Evolutionary conservation across 73 alveolate genomes (phyloP).

Genomic region (Blepharisma stoltei): DNA sequence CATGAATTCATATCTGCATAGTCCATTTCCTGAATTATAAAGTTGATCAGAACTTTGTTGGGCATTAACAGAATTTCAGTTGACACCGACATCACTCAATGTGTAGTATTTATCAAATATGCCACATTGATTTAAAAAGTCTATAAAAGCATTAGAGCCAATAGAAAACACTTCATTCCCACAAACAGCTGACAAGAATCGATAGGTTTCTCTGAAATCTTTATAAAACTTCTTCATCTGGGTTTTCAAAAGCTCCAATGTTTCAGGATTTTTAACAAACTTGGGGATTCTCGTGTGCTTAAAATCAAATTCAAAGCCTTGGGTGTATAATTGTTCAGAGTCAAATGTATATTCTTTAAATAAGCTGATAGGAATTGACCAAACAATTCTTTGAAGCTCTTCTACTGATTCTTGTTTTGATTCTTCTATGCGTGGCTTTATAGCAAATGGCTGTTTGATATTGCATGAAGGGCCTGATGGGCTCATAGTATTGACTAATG

Average conservation of each 20-base stretch:
- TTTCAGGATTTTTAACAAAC: conserved; percentile 38
- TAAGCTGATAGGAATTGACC: conserved; percentile 35
- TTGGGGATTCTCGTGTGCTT: conserved; percentile 50
- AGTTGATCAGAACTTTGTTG: conserved; percentile 19
- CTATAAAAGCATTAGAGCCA: conserved; percentile 32
- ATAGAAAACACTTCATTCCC: conserved; percentile 45
- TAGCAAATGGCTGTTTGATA: conserved; percentile 18
- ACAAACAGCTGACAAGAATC: conserved; percentile 53
- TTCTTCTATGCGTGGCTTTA: conserved; percentile 34
- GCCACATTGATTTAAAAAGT: conserved; percentile 38
- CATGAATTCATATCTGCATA: conserved; percentile 67
- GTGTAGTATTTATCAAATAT: conserved; percentile 18
- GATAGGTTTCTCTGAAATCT: conserved; percentile 37
- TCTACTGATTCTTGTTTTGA: conserved; percentile 5
- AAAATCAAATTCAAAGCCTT: conserved; percentile 80
- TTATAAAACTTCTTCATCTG: conserved; percentile 39
- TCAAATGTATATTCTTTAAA: conserved; percentile 50
- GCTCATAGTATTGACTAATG: conserved; percentile 15
- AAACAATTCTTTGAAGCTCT: conserved; percentile 38
- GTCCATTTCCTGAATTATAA: conserved; percentile 55
- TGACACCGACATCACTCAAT: conserved; percentile 35
- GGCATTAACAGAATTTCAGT: conserved; percentile 20
- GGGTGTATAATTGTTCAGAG: conserved; percentile 37
- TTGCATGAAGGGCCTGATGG: conserved; percentile 30
- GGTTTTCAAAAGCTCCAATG: conserved; percentile 36